phyloP scores from a whole-genome alignment of 2,329 filamentous ascomycete genomes.

The Nemania sp. region DNA sequence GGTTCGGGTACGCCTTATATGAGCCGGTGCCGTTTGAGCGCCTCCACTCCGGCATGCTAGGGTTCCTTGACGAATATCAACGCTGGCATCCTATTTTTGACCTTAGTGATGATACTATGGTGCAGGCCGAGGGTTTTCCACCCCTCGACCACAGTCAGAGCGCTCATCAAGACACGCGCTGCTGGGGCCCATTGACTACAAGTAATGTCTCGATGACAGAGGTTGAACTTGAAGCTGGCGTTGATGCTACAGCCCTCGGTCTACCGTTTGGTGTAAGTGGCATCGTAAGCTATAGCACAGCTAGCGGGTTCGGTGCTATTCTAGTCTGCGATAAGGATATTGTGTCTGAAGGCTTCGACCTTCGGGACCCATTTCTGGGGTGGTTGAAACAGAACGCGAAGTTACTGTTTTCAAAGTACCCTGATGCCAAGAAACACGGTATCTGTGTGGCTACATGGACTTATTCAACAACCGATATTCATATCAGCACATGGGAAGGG shows the following conservation, averaged over 20 bases:
- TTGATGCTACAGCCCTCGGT: too few species aligned
- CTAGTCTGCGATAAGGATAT: slow-evolving; percentile 1
- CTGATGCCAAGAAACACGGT: slow-evolving; percentile 1
- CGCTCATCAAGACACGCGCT: background rate
- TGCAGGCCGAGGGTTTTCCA: background rate
- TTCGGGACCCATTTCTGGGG: background rate
- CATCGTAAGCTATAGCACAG: background rate
- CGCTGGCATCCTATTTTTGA: slow-evolving; percentile 11
- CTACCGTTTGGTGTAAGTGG: too few species aligned
- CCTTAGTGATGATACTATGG: background rate
- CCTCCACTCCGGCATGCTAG: background rate
- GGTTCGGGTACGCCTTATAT: slow-evolving; percentile 7
- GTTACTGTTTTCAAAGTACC: background rate
- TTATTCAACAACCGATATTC: background rate
- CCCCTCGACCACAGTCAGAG: background rate
- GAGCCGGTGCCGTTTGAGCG: background rate
- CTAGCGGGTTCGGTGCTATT: background rate
- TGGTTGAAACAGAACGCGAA: background rate
- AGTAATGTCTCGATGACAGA: background rate
- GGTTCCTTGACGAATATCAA: background rate
- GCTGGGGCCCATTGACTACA: background rate
- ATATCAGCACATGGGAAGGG: slow-evolving; percentile 12
- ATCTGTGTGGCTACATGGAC: background rate
- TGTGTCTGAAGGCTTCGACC: slow-evolving; percentile 5
- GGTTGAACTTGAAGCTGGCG: background rate